Base-by-base conservation (phyloP, 148 eudicot genomes). In the Tetragonia tetragonoides region DNA sequence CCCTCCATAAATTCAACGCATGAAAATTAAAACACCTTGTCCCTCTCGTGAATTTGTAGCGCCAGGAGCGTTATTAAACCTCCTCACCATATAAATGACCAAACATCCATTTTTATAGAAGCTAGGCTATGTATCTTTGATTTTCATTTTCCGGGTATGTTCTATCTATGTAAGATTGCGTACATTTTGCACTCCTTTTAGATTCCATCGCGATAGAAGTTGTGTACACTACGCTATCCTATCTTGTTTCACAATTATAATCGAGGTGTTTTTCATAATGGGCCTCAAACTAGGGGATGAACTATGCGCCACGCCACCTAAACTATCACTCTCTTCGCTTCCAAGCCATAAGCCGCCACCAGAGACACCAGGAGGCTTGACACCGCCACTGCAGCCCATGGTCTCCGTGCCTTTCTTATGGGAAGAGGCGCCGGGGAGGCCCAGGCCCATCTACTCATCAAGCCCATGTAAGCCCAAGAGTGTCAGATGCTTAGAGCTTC, bases 361-460 rank as follows among this genome's bases (percentile, higher is more conserved):
- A n/a, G 83, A 80, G 79, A 84, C 90, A 18, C 81, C 79, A 6
- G 87, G 85, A 21, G 66, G 81, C 40, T 51, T 78, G 24, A 95
- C 99, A 0, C 99, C 97, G 14, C 99, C 99, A 10, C 82, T 87
- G 60, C 85, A 81, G 5, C 83, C 93, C 38, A 78, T 74, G 70
- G 91, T 77, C 3, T 86, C 97, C 4, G 60, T 95, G n/a, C 99
- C 99, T 0, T 95, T 95, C 78, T 64, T 66, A 10, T 95, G 99
- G 99, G 99, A 95, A 76, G 99, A 92, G 71, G 96, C 81, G 0
- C 99, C 99, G 1, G 99, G 97, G 5, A 79, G 85, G 85, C 94
- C 99, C 15, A 85, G 86, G 79, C 63, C 63, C 74, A 76, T 0
- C 11, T 66, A 14, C 28, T 73, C 23, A 14, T 60, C 72, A 7